A percentile compares a stretch with the other conserved stretches of the same genome.
Evolutionary conservation across 2,329 filamentous ascomycete genomes (phyloP).

Genomic region (Lachnellula hyalina): DNA sequence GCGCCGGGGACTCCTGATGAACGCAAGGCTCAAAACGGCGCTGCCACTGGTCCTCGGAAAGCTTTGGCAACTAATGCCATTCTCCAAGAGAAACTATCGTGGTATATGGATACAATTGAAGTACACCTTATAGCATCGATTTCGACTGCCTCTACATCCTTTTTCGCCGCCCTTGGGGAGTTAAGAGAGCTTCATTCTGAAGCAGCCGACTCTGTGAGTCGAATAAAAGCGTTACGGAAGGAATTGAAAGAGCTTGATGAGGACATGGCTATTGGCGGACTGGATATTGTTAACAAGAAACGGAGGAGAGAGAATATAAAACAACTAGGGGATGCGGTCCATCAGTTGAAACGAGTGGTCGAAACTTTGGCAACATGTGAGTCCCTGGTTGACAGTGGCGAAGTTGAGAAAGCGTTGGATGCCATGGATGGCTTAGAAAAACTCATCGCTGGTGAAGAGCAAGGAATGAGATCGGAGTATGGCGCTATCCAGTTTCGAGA

Average conservation of each 20-base stretch:
- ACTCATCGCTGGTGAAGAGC: slow-evolving; percentile 67
- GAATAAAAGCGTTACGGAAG: slow-evolving; percentile 74
- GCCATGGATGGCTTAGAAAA: slow-evolving; percentile 73
- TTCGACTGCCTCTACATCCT: slow-evolving; percentile 89
- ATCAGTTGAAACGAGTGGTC: slow-evolving; percentile 76
- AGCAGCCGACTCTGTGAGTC: slow-evolving; percentile 81
- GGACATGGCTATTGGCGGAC: slow-evolving; percentile 78
- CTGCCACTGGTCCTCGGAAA: slow-evolving; percentile 63
- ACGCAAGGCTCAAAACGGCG: slow-evolving; percentile 51
- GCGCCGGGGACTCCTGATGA: slow-evolving; percentile 50
- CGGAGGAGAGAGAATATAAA: slow-evolving; percentile 78
- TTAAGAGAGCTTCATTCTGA: slow-evolving; percentile 87
- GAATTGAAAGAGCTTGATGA: slow-evolving; percentile 78
- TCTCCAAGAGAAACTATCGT: slow-evolving; percentile 93
- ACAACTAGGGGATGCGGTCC: slow-evolving; percentile 74
- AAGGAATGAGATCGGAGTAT: slow-evolving; percentile 20
- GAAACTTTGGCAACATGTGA: slow-evolving; percentile 73
- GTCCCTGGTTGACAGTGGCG: slow-evolving; percentile 72
- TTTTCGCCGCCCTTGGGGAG: slow-evolving; percentile 90
- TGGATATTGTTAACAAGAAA: slow-evolving; percentile 80
- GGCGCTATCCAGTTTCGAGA: slow-evolving; percentile 47
- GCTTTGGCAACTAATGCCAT: slow-evolving; percentile 94
- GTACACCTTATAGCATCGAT: slow-evolving; percentile 96
- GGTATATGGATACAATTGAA: slow-evolving; percentile 99
- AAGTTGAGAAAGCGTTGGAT: slow-evolving; percentile 74